Evolutionary conservation across 2,329 filamentous ascomycete species (phyloP), one percentile per base, ranked within the genome.

Genomic region (Hymenotorrendiella dingleyae): DNA sequence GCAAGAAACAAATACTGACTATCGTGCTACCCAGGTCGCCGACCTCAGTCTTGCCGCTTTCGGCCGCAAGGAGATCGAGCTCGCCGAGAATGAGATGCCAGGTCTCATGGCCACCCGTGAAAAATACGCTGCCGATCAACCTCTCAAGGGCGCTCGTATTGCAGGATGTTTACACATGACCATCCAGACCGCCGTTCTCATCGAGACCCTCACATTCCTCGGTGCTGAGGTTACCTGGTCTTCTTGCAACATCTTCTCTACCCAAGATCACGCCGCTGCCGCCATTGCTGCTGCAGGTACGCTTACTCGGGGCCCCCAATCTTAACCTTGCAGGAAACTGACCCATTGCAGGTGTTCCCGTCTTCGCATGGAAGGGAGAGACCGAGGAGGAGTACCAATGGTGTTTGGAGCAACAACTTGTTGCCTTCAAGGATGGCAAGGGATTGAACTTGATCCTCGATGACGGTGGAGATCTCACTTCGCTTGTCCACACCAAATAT

Each of bases 321-420:
- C 3, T 37, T 33, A 17, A 12, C 11, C n/a, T 21, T 14, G n/a
- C 32, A 10, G 22, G 9, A 33, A 34, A 34, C 48, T 55, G 40
- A 51, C 7, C 10, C 21, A 42, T 10, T 36, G 12, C 40, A 55
- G 93, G 91, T 68, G 84, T 94, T 55, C 90, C 91, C 62, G 91
- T 98, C 62, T 78, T 80, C 54, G 77, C 78, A 67, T 81, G 78
- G 77, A 82, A 81, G 71, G 76, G 55, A 30, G 93, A 98, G 86
- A 95, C 91, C 60, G 93, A 98, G 74, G 93, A 97, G 75, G 93
- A 97, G 78, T 98, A 97, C 82, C 80, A 94, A 71, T 97, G 93
- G 93, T 98, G 93, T 73, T 76, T 97, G 64, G 91, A 97, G 79
- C 93, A 98, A 80, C 93, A 97, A 78, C 84, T 98, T 62, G 69